Evolutionary conservation across 164 flowering plant genomes (phyloP).

Genomic region (Kingdonia uniflora): DNA sequence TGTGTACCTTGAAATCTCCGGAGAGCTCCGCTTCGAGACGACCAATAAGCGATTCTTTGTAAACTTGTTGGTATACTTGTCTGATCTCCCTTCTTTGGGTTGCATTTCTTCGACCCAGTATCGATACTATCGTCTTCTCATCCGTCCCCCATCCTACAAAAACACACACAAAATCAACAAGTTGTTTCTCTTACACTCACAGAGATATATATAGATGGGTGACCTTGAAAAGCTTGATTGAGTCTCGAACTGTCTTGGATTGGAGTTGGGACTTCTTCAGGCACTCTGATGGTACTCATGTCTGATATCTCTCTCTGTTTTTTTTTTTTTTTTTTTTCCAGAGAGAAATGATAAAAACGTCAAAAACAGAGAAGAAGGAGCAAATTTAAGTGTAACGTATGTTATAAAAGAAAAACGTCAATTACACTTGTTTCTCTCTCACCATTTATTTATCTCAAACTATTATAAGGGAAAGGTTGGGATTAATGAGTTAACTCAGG

Average conservation of each 20-base stretch:
- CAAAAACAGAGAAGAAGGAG: too few relatives aligned
- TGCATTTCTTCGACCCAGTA: conserved; percentile 66
- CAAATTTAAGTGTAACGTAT: too few relatives aligned
- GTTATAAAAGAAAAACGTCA: too few relatives aligned
- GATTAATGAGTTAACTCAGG: too few relatives aligned
- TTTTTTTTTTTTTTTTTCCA: conserved; percentile 1
- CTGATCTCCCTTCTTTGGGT: conserved; percentile 49
- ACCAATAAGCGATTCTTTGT: conserved; percentile 53
- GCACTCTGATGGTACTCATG: conserved; percentile 59
- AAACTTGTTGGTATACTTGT: conserved; percentile 50
- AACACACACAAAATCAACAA: conserved; percentile 3
- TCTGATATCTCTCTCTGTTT: background rate
- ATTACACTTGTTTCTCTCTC: too few relatives aligned
- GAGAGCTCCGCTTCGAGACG: conserved; percentile 56
- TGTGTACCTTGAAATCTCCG: conserved; percentile 56
- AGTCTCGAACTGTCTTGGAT: conserved; percentile 44
- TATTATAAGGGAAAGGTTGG: too few relatives aligned
- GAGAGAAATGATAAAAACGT: background rate
- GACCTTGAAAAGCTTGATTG: conserved; percentile 49
- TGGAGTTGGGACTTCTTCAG: conserved; percentile 60
- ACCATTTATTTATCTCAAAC: too few relatives aligned
- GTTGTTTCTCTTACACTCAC: too few relatives aligned
- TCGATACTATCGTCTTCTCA: conserved; percentile 49
- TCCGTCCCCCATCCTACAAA: conserved; percentile 67
- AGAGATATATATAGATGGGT: conserved; percentile 1